Evolutionary conservation across 2,329 filamentous ascomycete species (phyloP), one percentile per base, ranked within the genome.

Genomic region (Pseudogymnoascus sp.): DNA sequence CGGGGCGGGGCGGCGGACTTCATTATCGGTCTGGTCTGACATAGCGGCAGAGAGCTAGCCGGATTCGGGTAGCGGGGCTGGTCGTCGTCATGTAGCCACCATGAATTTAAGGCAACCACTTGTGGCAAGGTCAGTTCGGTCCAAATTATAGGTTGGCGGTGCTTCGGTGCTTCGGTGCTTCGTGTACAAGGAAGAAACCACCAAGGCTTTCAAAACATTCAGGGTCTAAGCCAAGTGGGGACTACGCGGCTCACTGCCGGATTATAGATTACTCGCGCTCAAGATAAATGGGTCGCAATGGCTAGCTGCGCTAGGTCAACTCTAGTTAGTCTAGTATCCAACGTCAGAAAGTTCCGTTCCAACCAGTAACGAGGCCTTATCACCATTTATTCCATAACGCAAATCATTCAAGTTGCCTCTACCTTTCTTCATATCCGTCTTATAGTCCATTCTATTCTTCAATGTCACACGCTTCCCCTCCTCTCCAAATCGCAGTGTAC

Each of bases 401-500:
- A 19, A 4, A 9, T 17, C 2, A 21, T 15, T 33, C 10, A 15
- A 33, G 17, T 19, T 56, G 33, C 17, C 29, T 7, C 50, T 1
- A 2, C 7, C 4, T 33, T 13, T 13, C 4, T 5, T n/a, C n/a
- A n/a, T 59, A 19, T 62, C 29, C 31, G 60, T 31, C 19, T 59
- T 26, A 33, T 37, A 50, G 35, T 21, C 35, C 4, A 37, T 56
- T 66, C 35, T 60, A 59, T 61, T 67, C 31, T 40, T 13, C 37
- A 62, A 63, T 38, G 50, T 19, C 50, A 33, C 50, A 33, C 9
- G n/a, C 21, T 21, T 0, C n/a, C 56, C 62, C 64, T 60, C 64
- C 64, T 65, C 62, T 66, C 60, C 67, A 65, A 56, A 65, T 65
- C 59, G 61, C 61, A 59, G 63, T 66, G 15, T 63, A 64, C 19